phyloP scores from a whole-genome alignment of 495 filamentous ascomycete genomes.

The Neurospora sp. region DNA sequence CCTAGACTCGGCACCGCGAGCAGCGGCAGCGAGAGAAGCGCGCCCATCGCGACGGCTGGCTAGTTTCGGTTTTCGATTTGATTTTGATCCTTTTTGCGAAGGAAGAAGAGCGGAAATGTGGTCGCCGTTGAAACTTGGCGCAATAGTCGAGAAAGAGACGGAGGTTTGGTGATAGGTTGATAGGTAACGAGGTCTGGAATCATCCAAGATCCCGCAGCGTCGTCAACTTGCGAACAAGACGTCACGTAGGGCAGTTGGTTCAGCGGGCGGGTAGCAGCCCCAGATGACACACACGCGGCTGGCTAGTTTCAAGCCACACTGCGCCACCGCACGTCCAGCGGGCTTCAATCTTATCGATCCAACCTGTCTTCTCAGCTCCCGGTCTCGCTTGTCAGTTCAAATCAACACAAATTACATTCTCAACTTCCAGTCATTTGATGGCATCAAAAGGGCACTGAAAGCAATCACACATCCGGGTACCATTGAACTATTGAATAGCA shows the following conservation, averaged over 20 bases:
- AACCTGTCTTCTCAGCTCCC: neutral
- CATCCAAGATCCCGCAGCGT: neutral
- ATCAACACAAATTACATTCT: neutral
- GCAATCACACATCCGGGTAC: neutral
- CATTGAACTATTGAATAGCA: neutral
- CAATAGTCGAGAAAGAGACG: neutral
- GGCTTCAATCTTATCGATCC: too few relatives aligned
- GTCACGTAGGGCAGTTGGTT: neutral
- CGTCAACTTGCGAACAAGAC: neutral
- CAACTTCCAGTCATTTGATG: neutral
- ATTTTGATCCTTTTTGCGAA: neutral
- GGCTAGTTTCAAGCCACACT: neutral
- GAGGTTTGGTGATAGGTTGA: neutral
- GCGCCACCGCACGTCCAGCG: neutral
- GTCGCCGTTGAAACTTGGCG: neutral
- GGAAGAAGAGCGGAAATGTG: neutral
- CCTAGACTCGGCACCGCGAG: constrained; percentile 78
- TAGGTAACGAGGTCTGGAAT: neutral
- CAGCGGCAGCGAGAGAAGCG: constrained; percentile 78
- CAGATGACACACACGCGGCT: neutral
- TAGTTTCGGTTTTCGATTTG: neutral
- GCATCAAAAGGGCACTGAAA: neutral
- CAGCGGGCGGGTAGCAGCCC: neutral
- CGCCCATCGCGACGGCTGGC: constrained; percentile 58
- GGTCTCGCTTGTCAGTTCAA: neutral